phyloP scores from a whole-genome alignment of 2,329 filamentous ascomycete species.

The Plectosphaerella sp. region DNA sequence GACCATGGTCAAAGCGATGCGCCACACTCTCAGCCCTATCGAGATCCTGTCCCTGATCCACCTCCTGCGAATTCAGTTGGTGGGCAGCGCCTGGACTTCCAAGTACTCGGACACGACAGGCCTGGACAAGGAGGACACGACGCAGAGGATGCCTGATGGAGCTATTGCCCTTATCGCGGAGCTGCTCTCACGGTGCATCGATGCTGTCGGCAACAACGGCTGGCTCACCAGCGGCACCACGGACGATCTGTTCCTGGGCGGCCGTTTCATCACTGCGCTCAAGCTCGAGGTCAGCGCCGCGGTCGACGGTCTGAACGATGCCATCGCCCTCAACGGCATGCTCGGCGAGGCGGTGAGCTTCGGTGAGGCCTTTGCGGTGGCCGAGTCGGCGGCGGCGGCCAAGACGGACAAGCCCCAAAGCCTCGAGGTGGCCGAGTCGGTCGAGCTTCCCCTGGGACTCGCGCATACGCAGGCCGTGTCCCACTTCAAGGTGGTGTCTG shows the following conservation, averaged over 20 bases:
- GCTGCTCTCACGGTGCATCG: slow-evolving; percentile 67
- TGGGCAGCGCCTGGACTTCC: slow-evolving; percentile 71
- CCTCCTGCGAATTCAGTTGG: slow-evolving; percentile 67
- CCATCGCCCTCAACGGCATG: slow-evolving; percentile 58
- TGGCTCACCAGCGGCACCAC: slow-evolving; percentile 63
- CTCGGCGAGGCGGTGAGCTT: slow-evolving; percentile 64
- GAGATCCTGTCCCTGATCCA: slow-evolving; percentile 70
- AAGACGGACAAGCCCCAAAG: slow-evolving; percentile 36
- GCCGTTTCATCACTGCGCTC: slow-evolving; percentile 61
- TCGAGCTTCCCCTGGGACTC: slow-evolving; percentile 67
- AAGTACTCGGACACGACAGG: slow-evolving; percentile 59
- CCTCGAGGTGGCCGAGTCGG: slow-evolving; percentile 38
- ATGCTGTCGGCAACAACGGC: slow-evolving; percentile 69
- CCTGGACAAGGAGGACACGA: slow-evolving; percentile 34
- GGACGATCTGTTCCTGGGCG: slow-evolving; percentile 47
- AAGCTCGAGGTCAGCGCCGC: slow-evolving; percentile 67
- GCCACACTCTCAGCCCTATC: slow-evolving; percentile 57
- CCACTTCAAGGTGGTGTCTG: slow-evolving; percentile 56
- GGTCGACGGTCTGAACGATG: slow-evolving; percentile 68
- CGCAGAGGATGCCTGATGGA: slow-evolving; percentile 53
- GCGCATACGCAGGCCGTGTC: slow-evolving; percentile 51
- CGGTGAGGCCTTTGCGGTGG: slow-evolving; percentile 30
- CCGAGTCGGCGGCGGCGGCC: slow-evolving; percentile 7
- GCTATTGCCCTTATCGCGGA: slow-evolving; percentile 68
- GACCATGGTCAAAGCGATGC: slow-evolving; percentile 59